Evolutionary conservation across 225 moss, liverwort and hornwort genomes (phyloP).

Genomic region (Asterella californica): DNA sequence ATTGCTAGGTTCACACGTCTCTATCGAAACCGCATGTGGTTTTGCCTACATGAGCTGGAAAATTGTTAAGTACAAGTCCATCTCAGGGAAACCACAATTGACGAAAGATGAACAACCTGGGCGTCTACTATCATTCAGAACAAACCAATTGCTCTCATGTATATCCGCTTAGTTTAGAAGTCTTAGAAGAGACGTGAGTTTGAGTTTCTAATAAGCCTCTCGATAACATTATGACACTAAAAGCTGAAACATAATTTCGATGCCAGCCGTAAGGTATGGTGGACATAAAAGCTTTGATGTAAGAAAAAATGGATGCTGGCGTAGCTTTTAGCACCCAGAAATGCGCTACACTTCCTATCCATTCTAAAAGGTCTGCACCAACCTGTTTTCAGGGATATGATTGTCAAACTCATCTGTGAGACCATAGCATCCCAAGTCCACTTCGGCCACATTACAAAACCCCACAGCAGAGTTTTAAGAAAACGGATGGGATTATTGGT

Average conservation of each 20-base stretch:
- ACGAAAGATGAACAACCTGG: neutral
- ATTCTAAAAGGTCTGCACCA: neutral
- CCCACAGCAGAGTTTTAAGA: slow-evolving; percentile 53
- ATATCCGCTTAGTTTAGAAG: no score
- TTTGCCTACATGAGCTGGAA: neutral
- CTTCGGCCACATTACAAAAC: slow-evolving; percentile 71
- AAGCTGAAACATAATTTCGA: neutral
- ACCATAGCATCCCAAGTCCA: slow-evolving; percentile 72
- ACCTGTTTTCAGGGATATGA: slow-evolving; percentile 77
- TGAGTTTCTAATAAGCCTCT: neutral
- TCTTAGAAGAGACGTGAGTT: no score
- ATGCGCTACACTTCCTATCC: neutral
- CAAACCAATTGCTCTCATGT: neutral
- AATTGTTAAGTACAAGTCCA: neutral
- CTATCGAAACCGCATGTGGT: neutral
- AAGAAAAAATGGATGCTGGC: neutral
- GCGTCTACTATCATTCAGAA: neutral
- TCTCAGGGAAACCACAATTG: neutral
- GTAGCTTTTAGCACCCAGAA: neutral
- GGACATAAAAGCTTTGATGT: neutral
- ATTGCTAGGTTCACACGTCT: neutral
- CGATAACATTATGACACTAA: neutral
- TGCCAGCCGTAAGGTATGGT: neutral
- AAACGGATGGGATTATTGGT: slow-evolving; percentile 60
- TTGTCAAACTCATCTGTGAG: slow-evolving; percentile 47